Conservation (phyloP, 306 rosid species). For the Medicago arabica region DNA sequence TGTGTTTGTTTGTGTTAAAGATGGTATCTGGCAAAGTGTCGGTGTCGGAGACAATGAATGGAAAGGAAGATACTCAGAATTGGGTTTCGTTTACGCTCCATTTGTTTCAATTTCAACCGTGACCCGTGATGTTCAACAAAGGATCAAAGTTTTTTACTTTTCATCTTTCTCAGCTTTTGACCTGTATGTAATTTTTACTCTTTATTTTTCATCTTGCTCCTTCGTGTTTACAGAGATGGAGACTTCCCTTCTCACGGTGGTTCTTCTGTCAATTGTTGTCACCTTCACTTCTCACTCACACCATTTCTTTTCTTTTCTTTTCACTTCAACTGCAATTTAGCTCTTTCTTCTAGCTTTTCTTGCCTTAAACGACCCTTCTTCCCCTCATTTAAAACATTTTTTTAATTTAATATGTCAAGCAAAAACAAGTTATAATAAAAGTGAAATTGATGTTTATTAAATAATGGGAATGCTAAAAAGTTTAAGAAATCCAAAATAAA, state of each 20-base stretch:
- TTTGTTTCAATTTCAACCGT: background rate
- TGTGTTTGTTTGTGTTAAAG: conserved; percentile 2
- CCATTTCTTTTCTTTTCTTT: conserved; percentile 29
- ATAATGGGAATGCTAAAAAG: no score
- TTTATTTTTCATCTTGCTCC: background rate
- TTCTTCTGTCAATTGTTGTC: conserved; percentile 43
- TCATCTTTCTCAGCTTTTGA: background rate
- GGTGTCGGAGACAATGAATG: conserved; percentile 46
- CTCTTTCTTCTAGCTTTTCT: background rate
- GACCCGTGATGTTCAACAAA: conserved; percentile 30
- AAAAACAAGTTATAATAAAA: no score
- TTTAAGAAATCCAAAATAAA: no score
- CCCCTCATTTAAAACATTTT: background rate
- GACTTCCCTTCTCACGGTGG: conserved; percentile 48
- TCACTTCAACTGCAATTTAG: conserved; percentile 9
- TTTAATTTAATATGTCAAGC: background rate
- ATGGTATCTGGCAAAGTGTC: conserved; percentile 47
- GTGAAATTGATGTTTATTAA: no score
- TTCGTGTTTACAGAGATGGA: conserved; percentile 10
- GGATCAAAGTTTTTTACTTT: background rate
- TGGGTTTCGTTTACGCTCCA: conserved; percentile 33
- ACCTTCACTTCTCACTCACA: conserved; percentile 15
- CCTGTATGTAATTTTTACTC: no score
- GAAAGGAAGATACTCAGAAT: background rate
- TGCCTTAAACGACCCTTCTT: background rate